Conservation (phyloP, 768 basidiomycete genomes). For the Lactarius trivialis region DNA sequence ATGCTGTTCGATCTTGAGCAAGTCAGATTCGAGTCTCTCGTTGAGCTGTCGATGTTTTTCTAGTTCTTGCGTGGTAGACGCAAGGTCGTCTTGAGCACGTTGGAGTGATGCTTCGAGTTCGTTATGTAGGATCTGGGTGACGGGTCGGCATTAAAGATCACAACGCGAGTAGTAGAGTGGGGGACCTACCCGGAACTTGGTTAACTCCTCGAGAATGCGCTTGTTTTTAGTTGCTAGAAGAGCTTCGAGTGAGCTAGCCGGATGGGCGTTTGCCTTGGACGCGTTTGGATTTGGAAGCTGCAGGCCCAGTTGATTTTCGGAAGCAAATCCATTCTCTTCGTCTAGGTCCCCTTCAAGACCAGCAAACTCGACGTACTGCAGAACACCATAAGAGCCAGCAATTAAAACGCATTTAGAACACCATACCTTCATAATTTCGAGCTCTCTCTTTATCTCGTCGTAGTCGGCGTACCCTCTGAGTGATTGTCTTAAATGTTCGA, state of each 20-base stretch:
- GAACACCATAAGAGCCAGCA: neutral
- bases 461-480: conserved; percentile 79
- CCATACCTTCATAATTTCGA: conserved; percentile 94
- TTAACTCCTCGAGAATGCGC: conserved; percentile 85
- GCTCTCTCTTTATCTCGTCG: conserved; percentile 95
- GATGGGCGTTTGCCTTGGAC: conserved; percentile 68
- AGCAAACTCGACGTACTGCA: conserved; percentile 91
- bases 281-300: conserved; percentile 87
- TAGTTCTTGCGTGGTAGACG: conserved; percentile 54
- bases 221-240: conserved; percentile 93
- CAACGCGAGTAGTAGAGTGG: neutral
- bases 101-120: conserved; percentile 72
- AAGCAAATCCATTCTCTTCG: conserved; percentile 39
- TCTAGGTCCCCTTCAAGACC: conserved; percentile 75
- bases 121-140: conserved; percentile 63
- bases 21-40: conserved; percentile 87
- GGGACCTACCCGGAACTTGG: conserved; percentile 69
- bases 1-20: conserved; percentile 72
- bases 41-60: conserved; percentile 75
- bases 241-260: conserved; percentile 80
- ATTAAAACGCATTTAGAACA: conserved; percentile 11
- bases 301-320: conserved; percentile 41
- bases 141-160: neutral
- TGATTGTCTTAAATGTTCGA: conserved; percentile 59
- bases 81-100: conserved; percentile 50